Evolutionary conservation across 768 basidiomycete species (phyloP), one percentile per base, ranked within the genome.

Genomic region (Boletellus emodensis): DNA sequence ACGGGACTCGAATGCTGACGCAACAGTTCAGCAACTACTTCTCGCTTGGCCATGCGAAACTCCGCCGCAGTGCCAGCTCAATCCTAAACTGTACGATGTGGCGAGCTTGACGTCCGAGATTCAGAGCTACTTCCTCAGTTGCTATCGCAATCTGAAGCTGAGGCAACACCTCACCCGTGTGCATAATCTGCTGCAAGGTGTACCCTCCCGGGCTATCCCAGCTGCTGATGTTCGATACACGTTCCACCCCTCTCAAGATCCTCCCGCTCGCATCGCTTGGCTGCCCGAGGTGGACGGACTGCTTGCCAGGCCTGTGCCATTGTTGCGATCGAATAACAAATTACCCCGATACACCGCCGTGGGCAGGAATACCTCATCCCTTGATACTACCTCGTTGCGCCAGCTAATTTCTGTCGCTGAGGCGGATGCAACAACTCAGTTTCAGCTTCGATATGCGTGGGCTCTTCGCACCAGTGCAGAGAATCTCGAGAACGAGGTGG

Each of bases 21-120:
- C 24, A 13, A 33, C 40, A 2, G 37, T 46, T 10, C 7, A 47
- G 17, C 4, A 28, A 8, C 44, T 59, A 14, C 15, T 55, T 5
- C 2, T 32, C 6, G 36, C 11, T 26, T 63, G 62, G 62, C 62
- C 63, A 34, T 37, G 46, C n/a, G 28, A 43, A 20, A 49, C 32
- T 1, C 49, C 49, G 30, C 42, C 53, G 4, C 3, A 44, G 8
- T 22, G n/a, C 6, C 36, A 22, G 11, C 47, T 56, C 20, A 32
- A 43, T 34, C 1, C 10, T 18, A 36, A 48, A 11, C 36, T 37
- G 12, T 56, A 51, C 8, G 37, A 61, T n/a, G 22, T 48, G 4
- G 9, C 24, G 18, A 17, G 2, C 8, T 32, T 61, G 17, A 17
- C 11, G 2, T 2, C 38, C 11, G 18, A 40, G 10, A 24, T 58